Percentiles rank a stretch among this genome's conserved stretches.
These are phyloP conservation scores for Batkoa obscura DNA, from an alignment of 371 early-diverging fungal genomes.

Conservation along the genomic window DNA sequence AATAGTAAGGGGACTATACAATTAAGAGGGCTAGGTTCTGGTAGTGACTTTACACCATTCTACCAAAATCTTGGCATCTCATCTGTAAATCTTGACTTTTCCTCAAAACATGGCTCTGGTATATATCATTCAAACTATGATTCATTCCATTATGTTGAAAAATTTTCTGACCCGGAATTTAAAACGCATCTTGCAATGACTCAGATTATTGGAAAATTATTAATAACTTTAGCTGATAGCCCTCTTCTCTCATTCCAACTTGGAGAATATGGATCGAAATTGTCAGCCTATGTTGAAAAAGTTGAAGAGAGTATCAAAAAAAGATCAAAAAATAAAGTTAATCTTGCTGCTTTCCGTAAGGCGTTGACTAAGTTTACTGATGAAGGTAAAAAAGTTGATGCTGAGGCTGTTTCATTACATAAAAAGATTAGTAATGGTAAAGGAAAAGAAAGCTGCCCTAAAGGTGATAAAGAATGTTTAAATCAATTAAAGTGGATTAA, in stretches of 20 bases:
- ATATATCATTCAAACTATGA: slow-evolving; percentile 3
- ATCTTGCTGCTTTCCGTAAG: background rate
- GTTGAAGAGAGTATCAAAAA: background rate
- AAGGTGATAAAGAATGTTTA: background rate
- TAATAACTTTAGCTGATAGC: background rate
- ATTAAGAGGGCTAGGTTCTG: background rate
- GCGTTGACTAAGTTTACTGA: background rate
- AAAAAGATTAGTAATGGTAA: background rate
- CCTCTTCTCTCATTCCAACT: background rate
- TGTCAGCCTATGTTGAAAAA: background rate
- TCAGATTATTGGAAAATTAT: background rate
- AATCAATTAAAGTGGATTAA: background rate
- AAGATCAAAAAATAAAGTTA: background rate
- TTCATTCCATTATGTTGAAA: background rate
- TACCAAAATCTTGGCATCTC: slow-evolving; percentile 1
- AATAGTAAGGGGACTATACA: too few relatives aligned
- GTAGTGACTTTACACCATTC: slow-evolving; percentile 1
- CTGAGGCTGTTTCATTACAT: background rate
- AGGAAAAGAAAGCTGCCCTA: background rate
- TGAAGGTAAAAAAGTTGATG: background rate
- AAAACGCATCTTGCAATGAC: background rate
- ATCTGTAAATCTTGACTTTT: background rate
- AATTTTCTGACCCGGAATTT: background rate
- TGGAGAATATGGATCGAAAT: background rate
- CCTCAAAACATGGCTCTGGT: background rate